Conservation (phyloP, 2,329 filamentous ascomycete genomes). For the Tolypocladium paradoxum region DNA sequence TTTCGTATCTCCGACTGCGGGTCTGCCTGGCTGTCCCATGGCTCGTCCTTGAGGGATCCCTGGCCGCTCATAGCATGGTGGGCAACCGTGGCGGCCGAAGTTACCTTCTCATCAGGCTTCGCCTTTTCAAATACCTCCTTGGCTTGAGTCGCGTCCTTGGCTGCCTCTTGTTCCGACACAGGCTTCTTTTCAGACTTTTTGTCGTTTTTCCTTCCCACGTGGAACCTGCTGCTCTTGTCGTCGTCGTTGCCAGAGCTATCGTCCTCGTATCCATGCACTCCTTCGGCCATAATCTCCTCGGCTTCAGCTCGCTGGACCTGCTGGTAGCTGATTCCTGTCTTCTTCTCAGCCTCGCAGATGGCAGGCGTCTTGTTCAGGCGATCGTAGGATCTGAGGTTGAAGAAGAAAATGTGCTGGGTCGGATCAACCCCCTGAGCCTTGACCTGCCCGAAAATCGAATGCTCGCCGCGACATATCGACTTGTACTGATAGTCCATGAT, state of each 20-base stretch:
- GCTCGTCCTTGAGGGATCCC: constrained; percentile 53
- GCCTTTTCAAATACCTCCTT: constrained; percentile 43
- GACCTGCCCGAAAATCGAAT: constrained; percentile 82
- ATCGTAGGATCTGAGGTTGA: constrained; percentile 89
- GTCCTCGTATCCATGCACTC: constrained; percentile 50
- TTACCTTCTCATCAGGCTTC: constrained; percentile 23
- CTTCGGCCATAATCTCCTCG: constrained; percentile 73
- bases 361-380: constrained; percentile 73
- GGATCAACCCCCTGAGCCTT: constrained; percentile 65
- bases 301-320: constrained; percentile 82
- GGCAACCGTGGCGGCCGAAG: constrained; percentile 42
- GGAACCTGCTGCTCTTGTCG: constrained; percentile 1
- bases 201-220: constrained; percentile 35
- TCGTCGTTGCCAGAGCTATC: constrained; percentile 18
- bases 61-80: constrained; percentile 68
- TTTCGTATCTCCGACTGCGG: constrained; percentile 69
- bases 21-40: constrained; percentile 58
- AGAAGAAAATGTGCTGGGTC: constrained; percentile 74
- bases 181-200: constrained; percentile 26
- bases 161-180: constrained; percentile 19
- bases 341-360: constrained; percentile 64
- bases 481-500: constrained; percentile 99
- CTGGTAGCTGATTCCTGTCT: constrained; percentile 74
- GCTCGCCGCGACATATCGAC: constrained; percentile 80
- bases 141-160: constrained; percentile 30